Evolutionary conservation across 345 rosid genomes (phyloP), one percentile per base, ranked within the genome.

Genomic region (Eucalyptus victrix): DNA sequence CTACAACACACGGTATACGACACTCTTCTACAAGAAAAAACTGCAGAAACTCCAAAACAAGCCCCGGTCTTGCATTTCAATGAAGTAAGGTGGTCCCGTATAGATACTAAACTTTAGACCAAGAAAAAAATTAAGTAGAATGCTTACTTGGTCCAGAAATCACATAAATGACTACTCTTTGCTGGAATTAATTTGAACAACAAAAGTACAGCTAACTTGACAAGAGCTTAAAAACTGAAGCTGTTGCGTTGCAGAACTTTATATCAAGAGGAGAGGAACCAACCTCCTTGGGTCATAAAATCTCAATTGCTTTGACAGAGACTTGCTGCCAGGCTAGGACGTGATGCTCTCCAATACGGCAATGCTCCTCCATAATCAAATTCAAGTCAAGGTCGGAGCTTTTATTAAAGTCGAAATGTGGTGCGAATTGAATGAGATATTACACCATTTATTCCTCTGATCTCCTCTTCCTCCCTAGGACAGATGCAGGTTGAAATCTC

Each of bases 381-480:
- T 40, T 76, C 85, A 76, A 76, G 83, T 76, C 15, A 12, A 76
- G 85, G 28, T 76, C 30, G 7, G 47, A 37, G 47, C 47, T 40
- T 76, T 76, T 76, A 40, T 76, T 21, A 76, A 76, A 19, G 47
- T 76, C 28, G 4, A 72, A 72, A 37, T 72, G 45, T 9, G 47
- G 72, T 3, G 6, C 2, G 5, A 40, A 60, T 58, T 40, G 49
- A 24, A 50, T 23, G 40, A 30, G 65, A 86, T 50, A 47, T 62
- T 1, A 12, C 8, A 17, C 81, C 32, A 58, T 69, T 91, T 90
- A 94, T 15, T 95, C 94, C 18, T 80, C 80, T 37, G 94, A 91
- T 91, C 93, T 97, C 94, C 94, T 94, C 93, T 96, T 97, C 92
- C 97, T 95, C 58, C 98, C 97, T 11, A 97, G 98, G 92, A 96